These are phyloP conservation scores for Cyclotella choctawhatcheeana DNA, from an alignment of 108 stramenopile genomes.

Conservation along the genomic window DNA sequence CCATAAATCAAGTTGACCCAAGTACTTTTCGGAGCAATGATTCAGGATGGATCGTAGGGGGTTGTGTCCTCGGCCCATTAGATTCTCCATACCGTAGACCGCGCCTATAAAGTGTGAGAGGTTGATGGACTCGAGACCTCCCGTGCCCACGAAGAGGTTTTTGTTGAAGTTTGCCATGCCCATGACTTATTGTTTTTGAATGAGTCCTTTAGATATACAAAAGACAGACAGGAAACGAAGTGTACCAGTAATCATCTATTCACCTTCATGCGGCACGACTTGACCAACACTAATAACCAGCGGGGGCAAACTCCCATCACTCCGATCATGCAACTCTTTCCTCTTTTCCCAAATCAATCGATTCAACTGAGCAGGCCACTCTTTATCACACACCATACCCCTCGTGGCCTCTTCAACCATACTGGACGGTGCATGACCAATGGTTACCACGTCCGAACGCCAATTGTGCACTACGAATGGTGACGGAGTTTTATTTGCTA, in stretches of 20 bases:
- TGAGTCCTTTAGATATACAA: constrained; percentile 70
- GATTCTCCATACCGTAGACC: constrained; percentile 95
- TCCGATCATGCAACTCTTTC: constrained; percentile 19
- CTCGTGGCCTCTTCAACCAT: constrained; percentile 80
- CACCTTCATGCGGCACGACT: constrained; percentile 36
- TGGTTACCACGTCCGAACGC: constrained; percentile 94
- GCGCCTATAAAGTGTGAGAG: constrained; percentile 95
- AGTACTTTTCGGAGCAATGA: constrained; percentile 77
- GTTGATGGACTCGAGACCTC: constrained; percentile 94
- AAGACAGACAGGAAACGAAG: not conserved
- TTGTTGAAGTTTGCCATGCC: constrained; percentile 98
- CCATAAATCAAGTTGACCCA: constrained; percentile 80
- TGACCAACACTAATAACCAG: constrained; percentile 92
- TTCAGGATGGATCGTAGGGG: constrained; percentile 91
- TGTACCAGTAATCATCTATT: not conserved
- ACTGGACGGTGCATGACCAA: constrained; percentile 84
- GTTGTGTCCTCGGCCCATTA: constrained; percentile 94
- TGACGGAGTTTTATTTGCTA: constrained; percentile 35
- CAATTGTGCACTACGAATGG: constrained; percentile 94
- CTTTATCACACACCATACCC: constrained; percentile 65
- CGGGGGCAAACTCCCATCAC: constrained; percentile 42
- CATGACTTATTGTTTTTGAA: constrained; percentile 60
- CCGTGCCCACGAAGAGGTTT: constrained; percentile 91
- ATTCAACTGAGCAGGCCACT: constrained; percentile 96
- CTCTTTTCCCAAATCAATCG: constrained; percentile 90